Base-by-base conservation (phyloP, 805 yeast species). In the Yamadazyma ubonensis region DNA sequence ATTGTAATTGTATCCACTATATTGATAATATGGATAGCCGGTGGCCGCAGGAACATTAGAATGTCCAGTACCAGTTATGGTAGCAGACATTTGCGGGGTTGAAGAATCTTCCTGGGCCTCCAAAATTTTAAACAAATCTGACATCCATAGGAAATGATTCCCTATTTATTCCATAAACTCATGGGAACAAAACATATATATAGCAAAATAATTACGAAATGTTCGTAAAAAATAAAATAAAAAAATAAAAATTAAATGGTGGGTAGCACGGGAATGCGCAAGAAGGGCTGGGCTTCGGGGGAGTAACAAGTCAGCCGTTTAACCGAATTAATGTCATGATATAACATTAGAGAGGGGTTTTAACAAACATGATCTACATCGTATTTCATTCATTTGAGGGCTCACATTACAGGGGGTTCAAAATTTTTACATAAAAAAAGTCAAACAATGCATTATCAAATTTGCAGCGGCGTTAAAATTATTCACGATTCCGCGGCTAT, bases 141-240 rank as follows among this genome's bases (percentile, higher is more conserved):
- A 29, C 39, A 36, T 34, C 32, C 38, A 34, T 34, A 27, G 38
- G 21, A 8, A 18, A 25, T 14, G 8, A 25, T 7, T 23, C 17
- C 20, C 18, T 33, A 17, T 33, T 33, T 22, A 12, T 31, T 33
- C 14, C 9, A n/a, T 5, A 32, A n/a, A 20, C 12, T 16, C 23
- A 11, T n/a, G 23, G 19, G 25, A 22, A 16, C n/a, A 21, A 15
- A 7, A 15, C n/a, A 34, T 34, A 23, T 34, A 19, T 26, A 19
- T 26, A 26, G 25, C 16, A 27, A 26, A 34, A 17, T 7, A 27
- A 34, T 26, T 27, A 34, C 38, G 32, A 34, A 34, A 26, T 27
- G 25, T 34, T 34, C 38, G 38, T 34, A 34, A 33, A 33, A 33
- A 33, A 23, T 16, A 33, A 30, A 30, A n/a, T n/a, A 27, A 27